A percentile compares a stretch with the other conserved stretches of the same genome.
These are phyloP conservation scores for Schrenkiella parvula DNA, from an alignment of 345 rosid species.

Conservation along the genomic window DNA sequence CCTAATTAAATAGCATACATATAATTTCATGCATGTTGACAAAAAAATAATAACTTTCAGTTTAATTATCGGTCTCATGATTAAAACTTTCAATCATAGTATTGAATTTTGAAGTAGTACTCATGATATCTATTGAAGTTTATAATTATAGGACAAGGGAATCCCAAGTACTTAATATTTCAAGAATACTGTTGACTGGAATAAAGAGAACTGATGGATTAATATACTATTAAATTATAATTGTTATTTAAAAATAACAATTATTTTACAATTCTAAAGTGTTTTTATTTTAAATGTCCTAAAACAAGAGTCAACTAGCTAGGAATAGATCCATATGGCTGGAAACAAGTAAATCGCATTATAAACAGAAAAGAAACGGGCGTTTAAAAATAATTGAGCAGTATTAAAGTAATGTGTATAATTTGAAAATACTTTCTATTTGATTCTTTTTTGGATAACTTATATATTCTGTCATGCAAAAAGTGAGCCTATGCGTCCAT, in stretches of 20 bases:
- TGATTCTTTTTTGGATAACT: constrained; percentile 3
- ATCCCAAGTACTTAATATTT: background rate
- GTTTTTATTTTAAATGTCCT: constrained; percentile 1
- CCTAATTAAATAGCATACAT: background rate
- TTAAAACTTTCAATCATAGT: background rate
- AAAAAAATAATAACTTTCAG: background rate
- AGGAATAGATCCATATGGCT: constrained; percentile 27
- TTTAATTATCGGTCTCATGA: background rate
- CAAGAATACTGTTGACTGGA: constrained; percentile 23
- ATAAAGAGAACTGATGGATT: constrained; percentile 14
- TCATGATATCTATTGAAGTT: background rate
- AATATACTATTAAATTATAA: background rate
- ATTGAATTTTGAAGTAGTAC: background rate
- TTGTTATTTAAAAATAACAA: background rate
- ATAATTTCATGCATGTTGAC: background rate
- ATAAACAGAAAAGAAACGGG: background rate
- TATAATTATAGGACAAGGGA: background rate
- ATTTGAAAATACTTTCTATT: background rate
- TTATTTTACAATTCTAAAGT: constrained; percentile 8
- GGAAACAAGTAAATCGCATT: constrained; percentile 22
- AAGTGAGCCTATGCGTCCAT: constrained; percentile 14
- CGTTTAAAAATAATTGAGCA: background rate
- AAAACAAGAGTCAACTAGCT: constrained; percentile 32
- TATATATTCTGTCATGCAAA: constrained; percentile 18
- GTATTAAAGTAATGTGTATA: background rate